Percentiles rank a stretch among this genome's conserved stretches.
Evolutionary conservation across 352 stramenopile species (phyloP).

Genomic region (Phytophthora megakarya): DNA sequence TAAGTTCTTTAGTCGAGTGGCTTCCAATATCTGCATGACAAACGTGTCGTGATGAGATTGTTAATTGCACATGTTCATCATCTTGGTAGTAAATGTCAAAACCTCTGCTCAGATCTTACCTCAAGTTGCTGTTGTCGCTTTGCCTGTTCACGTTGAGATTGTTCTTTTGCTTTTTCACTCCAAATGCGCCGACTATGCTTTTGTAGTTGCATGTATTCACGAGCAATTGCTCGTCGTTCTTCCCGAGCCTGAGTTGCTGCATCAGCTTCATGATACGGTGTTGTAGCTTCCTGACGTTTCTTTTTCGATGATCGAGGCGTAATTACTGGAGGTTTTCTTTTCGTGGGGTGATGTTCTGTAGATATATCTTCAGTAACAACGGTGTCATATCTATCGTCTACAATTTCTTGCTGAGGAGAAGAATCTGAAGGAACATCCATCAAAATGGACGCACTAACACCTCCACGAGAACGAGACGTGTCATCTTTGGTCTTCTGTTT

Average conservation of each 20-base stretch:
- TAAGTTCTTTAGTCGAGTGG: conserved; percentile 34
- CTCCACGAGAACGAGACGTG: background rate
- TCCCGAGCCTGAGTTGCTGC: conserved; percentile 33
- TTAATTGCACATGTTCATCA: too few species aligned
- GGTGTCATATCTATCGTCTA: background rate
- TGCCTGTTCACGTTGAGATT: conserved; percentile 43
- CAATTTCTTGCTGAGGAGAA: background rate
- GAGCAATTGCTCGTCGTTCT: conserved; percentile 56
- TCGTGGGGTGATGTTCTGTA: background rate
- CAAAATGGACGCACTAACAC: conserved; percentile 35
- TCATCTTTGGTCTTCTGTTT: conserved; percentile 18
- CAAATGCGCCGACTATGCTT: conserved; percentile 49
- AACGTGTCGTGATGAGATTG: too few species aligned
- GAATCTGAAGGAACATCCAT: conserved; percentile 9
- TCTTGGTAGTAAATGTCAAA: background rate
- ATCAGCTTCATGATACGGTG: background rate
- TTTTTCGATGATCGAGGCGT: conserved; percentile 12
- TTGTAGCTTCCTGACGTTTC: conserved; percentile 11
- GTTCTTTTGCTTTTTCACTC: conserved; percentile 43
- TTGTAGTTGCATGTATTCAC: conserved; percentile 74
- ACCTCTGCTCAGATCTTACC: conserved; percentile 32
- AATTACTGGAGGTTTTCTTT: conserved; percentile 16
- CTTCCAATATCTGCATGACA: conserved; percentile 30
- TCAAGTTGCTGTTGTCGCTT: conserved; percentile 54
- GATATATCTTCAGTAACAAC: background rate